Conservation (phyloP, 2,329 filamentous ascomycete species). For the Colletotrichum incanum region DNA sequence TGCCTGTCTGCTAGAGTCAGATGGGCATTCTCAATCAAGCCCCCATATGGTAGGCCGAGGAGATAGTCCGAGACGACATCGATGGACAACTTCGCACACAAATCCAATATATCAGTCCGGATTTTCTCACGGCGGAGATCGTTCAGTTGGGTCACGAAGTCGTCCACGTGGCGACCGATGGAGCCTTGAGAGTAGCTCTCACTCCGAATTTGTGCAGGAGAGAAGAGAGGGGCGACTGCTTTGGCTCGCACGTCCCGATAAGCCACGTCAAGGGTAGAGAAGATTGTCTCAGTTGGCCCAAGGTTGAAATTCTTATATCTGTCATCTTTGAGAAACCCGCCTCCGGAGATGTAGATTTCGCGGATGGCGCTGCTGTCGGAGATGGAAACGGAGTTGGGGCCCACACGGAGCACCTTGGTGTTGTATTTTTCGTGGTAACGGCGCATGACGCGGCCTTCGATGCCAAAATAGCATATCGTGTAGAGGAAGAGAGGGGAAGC, state of each 20-base stretch:
- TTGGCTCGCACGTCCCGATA: conserved; percentile 63
- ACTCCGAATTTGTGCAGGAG: conserved; percentile 59
- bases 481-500: neutral
- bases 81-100: conserved; percentile 65
- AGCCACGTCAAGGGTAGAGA: conserved; percentile 60
- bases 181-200: conserved; percentile 57
- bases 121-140: conserved; percentile 53
- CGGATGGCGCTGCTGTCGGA: conserved; percentile 61
- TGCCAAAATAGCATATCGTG: neutral
- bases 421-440: conserved; percentile 54
- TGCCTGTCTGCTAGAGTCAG: neutral
- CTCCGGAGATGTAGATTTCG: conserved; percentile 66
- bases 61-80: conserved; percentile 70
- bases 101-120: conserved; percentile 63
- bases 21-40: neutral
- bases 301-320: conserved; percentile 72
- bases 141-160: neutral
- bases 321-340: conserved; percentile 67
- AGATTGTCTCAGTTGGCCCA: conserved; percentile 69
- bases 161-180: conserved; percentile 50
- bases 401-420: conserved; percentile 53
- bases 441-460: neutral
- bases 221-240: conserved; percentile 65
- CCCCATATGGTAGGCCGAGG: conserved; percentile 63
- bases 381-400: conserved; percentile 58